Evolutionary conservation across 1,139 yeast genomes (phyloP).

Genomic region (Suhomyces maxii): DNA sequence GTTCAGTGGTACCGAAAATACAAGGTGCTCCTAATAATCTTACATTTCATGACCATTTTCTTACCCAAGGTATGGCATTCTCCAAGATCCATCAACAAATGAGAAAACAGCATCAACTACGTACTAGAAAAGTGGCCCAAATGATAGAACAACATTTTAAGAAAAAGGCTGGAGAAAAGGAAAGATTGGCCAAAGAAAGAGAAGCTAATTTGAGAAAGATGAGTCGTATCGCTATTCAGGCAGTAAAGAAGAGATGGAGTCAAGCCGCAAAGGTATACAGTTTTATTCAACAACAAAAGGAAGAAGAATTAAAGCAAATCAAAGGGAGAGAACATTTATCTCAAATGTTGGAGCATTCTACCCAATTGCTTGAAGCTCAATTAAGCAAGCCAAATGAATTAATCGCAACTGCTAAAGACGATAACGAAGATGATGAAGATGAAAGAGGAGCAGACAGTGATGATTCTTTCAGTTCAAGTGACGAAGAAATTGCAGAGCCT

Average conservation of each 20-base stretch:
- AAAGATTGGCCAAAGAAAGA: constrained; percentile 68
- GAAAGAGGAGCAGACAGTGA: constrained; percentile 20
- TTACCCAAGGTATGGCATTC: constrained; percentile 73
- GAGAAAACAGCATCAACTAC: constrained; percentile 63
- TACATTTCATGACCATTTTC: constrained; percentile 69
- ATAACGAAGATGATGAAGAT: constrained; percentile 21
- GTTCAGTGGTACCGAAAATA: constrained; percentile 39
- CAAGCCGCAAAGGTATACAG: constrained; percentile 83
- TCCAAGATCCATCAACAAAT: constrained; percentile 71
- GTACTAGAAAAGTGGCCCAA: constrained; percentile 70
- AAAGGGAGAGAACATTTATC: constrained; percentile 88
- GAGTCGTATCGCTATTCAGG: constrained; percentile 78
- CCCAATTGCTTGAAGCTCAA: constrained; percentile 86
- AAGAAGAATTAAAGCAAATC: constrained; percentile 66
- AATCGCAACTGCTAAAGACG: constrained; percentile 19
- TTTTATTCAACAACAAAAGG: constrained; percentile 52
- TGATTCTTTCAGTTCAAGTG: constrained; percentile 20
- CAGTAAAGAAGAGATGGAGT: constrained; percentile 88
- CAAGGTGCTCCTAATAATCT: constrained; percentile 44
- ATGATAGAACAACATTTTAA: constrained; percentile 89
- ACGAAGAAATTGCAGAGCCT: constrained; percentile 15
- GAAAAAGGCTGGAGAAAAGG: constrained; percentile 84
- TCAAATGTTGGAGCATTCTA: constrained; percentile 87
- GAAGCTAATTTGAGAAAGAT: constrained; percentile 66
- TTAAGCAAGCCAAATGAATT: constrained; percentile 36